Base-by-base conservation (phyloP, 768 basidiomycete species). In the Kwoniella europaea region DNA sequence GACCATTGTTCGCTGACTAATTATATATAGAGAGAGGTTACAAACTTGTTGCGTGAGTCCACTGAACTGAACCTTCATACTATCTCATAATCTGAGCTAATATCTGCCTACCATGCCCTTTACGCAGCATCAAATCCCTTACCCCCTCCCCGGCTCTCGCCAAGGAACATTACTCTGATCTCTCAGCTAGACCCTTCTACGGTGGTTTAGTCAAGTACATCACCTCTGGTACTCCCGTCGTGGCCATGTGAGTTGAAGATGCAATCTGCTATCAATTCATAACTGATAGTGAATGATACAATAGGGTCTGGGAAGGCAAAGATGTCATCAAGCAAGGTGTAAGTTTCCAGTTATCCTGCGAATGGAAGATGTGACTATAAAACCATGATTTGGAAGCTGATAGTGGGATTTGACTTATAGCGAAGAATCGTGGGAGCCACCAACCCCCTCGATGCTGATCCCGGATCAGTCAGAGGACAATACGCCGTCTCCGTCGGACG, bases 401-500 rank as follows among this genome's bases (percentile, higher is more conserved):
- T 55, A 55, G 10, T 20, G 27, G 16, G 16, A 7, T n/a, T 60
- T 3, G 59, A 16, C 15, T 6, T 27, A 50, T 65, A 80, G 79
- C 79, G 79, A 54, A 68, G 79, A 52, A 80, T 80, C 62, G 79
- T 80, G 61, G 79, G 79, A 42, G 79, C 79, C 50, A 80, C 79
- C 63, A 80, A 80, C 77, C 79, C 79, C 2, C 76, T 65, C n/a
- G 79, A 80, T 24, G 73, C 76, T 58, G 77, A 80, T 68, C 79
- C 79, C 16, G 79, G 79, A 72, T 73, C 73, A 50, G 71, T 77
- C 42, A 69, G 79, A 59, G 79, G 79, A 18, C 79, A 80, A 62
- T 80, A 78, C 71, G 79, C 79, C 75, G 79, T 80, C 53, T 78
- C 76, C 20, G 77, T 80, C 58, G 79, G 79, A n/a, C 79, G 79